Evolutionary conservation across 2,329 filamentous ascomycete species (phyloP).

Genomic region (Epichloe gansuensis): DNA sequence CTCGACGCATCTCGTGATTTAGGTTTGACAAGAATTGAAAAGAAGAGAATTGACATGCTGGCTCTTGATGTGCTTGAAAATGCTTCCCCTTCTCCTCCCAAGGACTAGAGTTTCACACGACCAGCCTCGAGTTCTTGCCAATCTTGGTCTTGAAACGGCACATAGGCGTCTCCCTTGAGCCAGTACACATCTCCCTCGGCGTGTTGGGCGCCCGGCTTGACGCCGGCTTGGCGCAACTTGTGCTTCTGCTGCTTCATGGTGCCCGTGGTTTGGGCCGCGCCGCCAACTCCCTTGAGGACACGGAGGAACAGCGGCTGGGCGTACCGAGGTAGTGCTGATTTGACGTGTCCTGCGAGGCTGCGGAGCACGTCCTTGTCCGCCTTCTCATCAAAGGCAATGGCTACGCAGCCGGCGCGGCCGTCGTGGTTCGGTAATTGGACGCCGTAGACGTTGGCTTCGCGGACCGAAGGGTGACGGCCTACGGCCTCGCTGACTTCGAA

Average conservation of each 20-base stretch:
- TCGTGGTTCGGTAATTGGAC: constrained; percentile 71
- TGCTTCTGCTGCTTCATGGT: constrained; percentile 88
- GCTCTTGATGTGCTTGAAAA: neutral
- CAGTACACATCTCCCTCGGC: constrained; percentile 45
- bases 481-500: constrained; percentile 70
- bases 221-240: constrained; percentile 57
- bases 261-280: constrained; percentile 55
- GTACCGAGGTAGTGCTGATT: constrained; percentile 52
- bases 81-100: neutral
- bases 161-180: constrained; percentile 54
- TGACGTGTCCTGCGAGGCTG: constrained; percentile 49
- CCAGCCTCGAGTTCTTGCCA: constrained; percentile 59
- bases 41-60: too few relatives aligned
- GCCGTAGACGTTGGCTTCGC: constrained; percentile 80
- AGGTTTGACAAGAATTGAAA: too few relatives aligned
- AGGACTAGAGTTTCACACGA: constrained; percentile 51
- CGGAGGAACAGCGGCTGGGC: constrained; percentile 70
- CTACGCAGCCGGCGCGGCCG: constrained; percentile 71
- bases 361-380: constrained; percentile 34
- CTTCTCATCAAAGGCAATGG: constrained; percentile 47
- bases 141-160: constrained; percentile 51
- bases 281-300: constrained; percentile 41
- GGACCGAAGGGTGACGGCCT: constrained; percentile 51
- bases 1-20: neutral
- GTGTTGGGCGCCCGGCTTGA: constrained; percentile 40